Evolutionary conservation across 2,329 filamentous ascomycete species (phyloP), one percentile per base, ranked within the genome.

Genomic region (Claviceps arundinis): DNA sequence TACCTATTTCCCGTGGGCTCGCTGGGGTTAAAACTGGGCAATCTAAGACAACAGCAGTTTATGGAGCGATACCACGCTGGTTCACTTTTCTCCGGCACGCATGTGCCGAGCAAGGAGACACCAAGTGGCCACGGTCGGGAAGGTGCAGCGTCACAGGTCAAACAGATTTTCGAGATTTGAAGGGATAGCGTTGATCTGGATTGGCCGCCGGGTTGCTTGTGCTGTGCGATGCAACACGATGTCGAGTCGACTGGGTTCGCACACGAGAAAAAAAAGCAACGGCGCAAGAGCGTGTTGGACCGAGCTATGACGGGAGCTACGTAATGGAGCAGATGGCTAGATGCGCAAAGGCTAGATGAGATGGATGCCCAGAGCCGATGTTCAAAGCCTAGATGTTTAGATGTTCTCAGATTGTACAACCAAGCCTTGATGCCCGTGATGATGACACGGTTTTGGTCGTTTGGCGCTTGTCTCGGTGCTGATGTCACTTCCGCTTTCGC

Each of bases 61-160:
- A 43, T 52, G 47, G 44, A 50, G 38, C 50, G 38, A 50, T 43
- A 54, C 53, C 26, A 49, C 22, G 50, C 47, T 48, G 50, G 38
- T 6, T 49, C 53, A 48, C 19, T 42, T 44, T 44, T 50, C 30
- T 34, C 48, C 53, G 53, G 53, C 53, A 54, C 53, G 48, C 30
- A 37, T 34, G 47, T 54, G 53, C 50, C 53, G 53, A 54, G 48
- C 22, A 50, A 47, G 47, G 50, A 52, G 50, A 52, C 48, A 52
- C 50, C 44, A 46, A 47, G 19, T 38, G 45, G n/a, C 40, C 47
- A 52, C 50, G 19, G 34, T 16, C 53, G 53, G 53, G 53, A 54
- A 52, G 44, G 50, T 46, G 53, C 53, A 54, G 53, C 42, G 37
- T 24, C 42, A 19, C 30, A 37, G 34, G 30, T 46, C 34, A 26